Percentiles rank a stretch among this genome's conserved stretches.
Evolutionary conservation across 306 rosid genomes (phyloP).

Genomic region (Rosa chinensis): DNA sequence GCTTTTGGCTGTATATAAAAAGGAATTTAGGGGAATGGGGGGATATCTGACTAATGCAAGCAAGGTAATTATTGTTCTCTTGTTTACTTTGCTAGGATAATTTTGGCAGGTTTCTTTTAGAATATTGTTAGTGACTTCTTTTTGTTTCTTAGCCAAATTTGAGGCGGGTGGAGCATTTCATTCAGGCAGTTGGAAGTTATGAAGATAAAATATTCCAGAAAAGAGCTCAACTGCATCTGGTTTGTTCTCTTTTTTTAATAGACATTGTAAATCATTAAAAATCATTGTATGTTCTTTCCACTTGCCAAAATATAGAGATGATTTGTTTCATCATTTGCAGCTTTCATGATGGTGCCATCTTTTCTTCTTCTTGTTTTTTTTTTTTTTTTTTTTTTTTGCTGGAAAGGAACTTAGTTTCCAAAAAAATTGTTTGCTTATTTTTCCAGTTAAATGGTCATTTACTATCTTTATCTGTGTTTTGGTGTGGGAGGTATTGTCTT

Average conservation of each 20-base stretch:
- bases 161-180: constrained; percentile 76
- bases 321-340: background rate
- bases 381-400: too few species aligned
- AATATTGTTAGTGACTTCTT: background rate
- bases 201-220: constrained; percentile 93
- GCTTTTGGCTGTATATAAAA: constrained; percentile 91
- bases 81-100: background rate
- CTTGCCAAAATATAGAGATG: background rate
- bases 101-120: background rate
- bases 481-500: background rate
- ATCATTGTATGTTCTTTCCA: background rate
- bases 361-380: too few species aligned
- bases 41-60: constrained; percentile 91
- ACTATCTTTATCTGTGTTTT: background rate
- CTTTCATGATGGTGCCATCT: background rate
- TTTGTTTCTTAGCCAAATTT: constrained; percentile 63
- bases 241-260: constrained; percentile 15
- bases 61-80: constrained; percentile 45
- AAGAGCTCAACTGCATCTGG: constrained; percentile 89
- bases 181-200: constrained; percentile 89
- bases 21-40: constrained; percentile 65
- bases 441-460: background rate
- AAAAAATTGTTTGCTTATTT: background rate
- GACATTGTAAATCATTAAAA: background rate
- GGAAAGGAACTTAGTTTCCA: background rate